Percentiles rank a stretch among this genome's conserved stretches.
These are phyloP conservation scores for Gaillardinia entomophila DNA, from an alignment of 805 yeast species.

Conservation along the genomic window DNA sequence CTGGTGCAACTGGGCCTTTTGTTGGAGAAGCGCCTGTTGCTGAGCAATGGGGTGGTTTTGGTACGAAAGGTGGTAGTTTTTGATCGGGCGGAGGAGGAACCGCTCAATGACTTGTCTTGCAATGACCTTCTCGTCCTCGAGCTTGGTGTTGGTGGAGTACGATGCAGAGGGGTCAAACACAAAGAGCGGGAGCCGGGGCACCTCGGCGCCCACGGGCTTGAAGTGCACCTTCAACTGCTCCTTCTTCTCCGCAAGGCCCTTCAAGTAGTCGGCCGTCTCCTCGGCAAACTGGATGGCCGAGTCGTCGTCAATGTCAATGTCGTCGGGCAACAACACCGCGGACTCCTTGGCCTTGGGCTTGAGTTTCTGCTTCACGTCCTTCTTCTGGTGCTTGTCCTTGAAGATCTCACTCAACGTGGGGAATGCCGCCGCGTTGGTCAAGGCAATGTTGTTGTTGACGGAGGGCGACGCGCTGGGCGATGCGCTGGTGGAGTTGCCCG, in stretches of 20 bases:
- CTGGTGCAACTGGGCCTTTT: slow-evolving; percentile 25
- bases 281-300: slow-evolving; percentile 45
- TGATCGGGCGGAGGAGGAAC: slow-evolving; percentile 34
- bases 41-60: slow-evolving; percentile 38
- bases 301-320: slow-evolving; percentile 42
- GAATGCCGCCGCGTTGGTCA: slow-evolving; percentile 50
- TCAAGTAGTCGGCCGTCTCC: slow-evolving; percentile 39
- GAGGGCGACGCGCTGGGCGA: slow-evolving; percentile 34
- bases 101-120: slow-evolving; percentile 38
- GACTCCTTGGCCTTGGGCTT: slow-evolving; percentile 27
- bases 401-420: slow-evolving; percentile 51
- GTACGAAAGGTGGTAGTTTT: slow-evolving; percentile 41
- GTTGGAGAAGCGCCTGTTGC: slow-evolving; percentile 17
- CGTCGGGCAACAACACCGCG: slow-evolving; percentile 38
- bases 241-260: slow-evolving; percentile 26
- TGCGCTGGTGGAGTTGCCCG: slow-evolving; percentile 9
- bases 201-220: slow-evolving; percentile 18
- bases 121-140: slow-evolving; percentile 29
- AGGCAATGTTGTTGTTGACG: slow-evolving; percentile 24
- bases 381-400: slow-evolving; percentile 29
- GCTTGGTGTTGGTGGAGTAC: slow-evolving; percentile 25
- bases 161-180: slow-evolving; percentile 33
- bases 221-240: slow-evolving; percentile 37
- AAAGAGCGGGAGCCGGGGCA: slow-evolving; percentile 40
- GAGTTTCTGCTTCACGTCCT: slow-evolving; percentile 21